These are phyloP conservation scores for Aspergillus terreus DNA, from an alignment of 2,329 filamentous ascomycete species.

Conservation along the genomic window DNA sequence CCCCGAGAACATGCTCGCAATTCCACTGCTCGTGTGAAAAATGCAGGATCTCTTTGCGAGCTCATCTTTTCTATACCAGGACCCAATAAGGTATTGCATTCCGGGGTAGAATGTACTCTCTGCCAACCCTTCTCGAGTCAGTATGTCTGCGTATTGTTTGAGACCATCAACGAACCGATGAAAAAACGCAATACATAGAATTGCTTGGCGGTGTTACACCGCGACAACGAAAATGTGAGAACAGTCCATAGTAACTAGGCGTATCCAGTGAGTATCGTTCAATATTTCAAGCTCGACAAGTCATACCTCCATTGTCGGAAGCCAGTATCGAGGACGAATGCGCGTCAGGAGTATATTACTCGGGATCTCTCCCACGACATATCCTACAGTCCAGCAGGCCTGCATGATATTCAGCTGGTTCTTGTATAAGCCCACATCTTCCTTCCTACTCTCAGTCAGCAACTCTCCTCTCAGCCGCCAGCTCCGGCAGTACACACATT, in stretches of 20 bases:
- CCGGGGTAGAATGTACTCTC: conserved; percentile 52
- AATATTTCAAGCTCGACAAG: background rate
- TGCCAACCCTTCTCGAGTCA: conserved; percentile 35
- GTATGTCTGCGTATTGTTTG: background rate
- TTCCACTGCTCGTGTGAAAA: conserved; percentile 47
- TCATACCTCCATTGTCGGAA: conserved; percentile 45
- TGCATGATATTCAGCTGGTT: conserved; percentile 57
- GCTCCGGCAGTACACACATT: conserved; percentile 31
- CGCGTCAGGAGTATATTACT: conserved; percentile 51
- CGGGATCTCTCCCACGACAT: conserved; percentile 53
- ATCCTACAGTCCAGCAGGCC: conserved; percentile 58
- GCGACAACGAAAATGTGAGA: conserved; percentile 44
- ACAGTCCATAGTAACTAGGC: conserved; percentile 45
- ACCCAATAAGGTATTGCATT: conserved; percentile 51
- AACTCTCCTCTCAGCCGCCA: too few species aligned
- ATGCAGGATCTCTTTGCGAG: conserved; percentile 52
- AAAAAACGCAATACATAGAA: conserved; percentile 50
- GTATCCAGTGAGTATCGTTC: background rate
- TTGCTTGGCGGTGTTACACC: conserved; percentile 40
- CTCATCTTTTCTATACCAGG: conserved; percentile 50
- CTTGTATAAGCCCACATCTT: conserved; percentile 50
- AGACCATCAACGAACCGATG: conserved; percentile 31
- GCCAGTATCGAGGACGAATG: conserved; percentile 46
- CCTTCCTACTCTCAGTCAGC: conserved; percentile 37
- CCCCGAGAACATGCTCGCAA: conserved; percentile 45